Percentiles rank a stretch among this genome's conserved stretches.
These are phyloP conservation scores for Lignosus rhinocerotis DNA, from an alignment of 1,284 basidiomycete genomes.

Conservation along the genomic window DNA sequence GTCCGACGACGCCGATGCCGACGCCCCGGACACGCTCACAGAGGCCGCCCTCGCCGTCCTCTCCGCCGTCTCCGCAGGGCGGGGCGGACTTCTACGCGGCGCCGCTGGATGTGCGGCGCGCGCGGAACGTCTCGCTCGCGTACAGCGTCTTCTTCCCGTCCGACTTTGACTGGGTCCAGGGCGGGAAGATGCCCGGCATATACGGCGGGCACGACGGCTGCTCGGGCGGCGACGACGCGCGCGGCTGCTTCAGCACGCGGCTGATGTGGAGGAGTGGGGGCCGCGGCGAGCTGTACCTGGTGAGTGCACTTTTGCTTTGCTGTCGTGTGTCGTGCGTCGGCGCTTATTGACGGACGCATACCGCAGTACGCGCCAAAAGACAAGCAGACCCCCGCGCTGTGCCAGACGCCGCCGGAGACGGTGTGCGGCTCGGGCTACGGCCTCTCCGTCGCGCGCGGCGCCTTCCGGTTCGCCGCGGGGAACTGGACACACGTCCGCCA, in stretches of 20 bases:
- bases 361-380: constrained; percentile 60
- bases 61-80: constrained; percentile 41
- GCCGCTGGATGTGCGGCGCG: constrained; percentile 50
- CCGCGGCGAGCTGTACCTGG: no score
- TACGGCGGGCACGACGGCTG: constrained; percentile 69
- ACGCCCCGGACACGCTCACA: constrained; percentile 3
- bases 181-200: constrained; percentile 71
- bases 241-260: constrained; percentile 73
- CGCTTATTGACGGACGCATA: no score
- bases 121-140: constrained; percentile 52
- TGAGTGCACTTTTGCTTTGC: no score
- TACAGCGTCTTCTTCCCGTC: constrained; percentile 69
- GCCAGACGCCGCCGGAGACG: constrained; percentile 53
- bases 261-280: no score
- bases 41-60: constrained; percentile 8
- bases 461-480: constrained; percentile 65
- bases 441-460: constrained; percentile 72
- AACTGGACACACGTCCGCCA: constrained; percentile 70
- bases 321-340: no score
- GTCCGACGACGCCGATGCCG: not conserved
- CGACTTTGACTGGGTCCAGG: constrained; percentile 68
- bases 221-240: constrained; percentile 65
- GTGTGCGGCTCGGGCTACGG: constrained; percentile 68
- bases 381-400: constrained; percentile 57
- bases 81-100: constrained; percentile 72